Evolutionary conservation across 805 yeast genomes (phyloP).

Genomic region (Komagataella ulmi): DNA sequence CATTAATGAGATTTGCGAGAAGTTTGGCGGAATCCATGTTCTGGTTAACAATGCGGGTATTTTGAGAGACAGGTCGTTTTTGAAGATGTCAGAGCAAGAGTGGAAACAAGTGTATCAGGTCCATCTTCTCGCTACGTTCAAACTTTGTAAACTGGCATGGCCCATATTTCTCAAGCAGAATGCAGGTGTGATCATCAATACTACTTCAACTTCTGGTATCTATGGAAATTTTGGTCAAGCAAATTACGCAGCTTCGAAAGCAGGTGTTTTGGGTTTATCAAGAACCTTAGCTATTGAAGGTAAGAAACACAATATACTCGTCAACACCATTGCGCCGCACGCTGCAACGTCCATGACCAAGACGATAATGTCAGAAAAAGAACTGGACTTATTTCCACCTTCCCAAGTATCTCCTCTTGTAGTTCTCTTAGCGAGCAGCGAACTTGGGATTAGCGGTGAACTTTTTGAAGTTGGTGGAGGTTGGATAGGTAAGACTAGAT

Average conservation of each 20-base stretch:
- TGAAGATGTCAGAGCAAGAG: slow-evolving; percentile 70
- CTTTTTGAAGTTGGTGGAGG: slow-evolving; percentile 92
- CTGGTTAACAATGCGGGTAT: slow-evolving; percentile 93
- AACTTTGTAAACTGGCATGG: slow-evolving; percentile 84
- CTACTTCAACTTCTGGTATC: slow-evolving; percentile 92
- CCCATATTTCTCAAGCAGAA: slow-evolving; percentile 72
- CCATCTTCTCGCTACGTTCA: slow-evolving; percentile 72
- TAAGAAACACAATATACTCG: slow-evolving; percentile 58
- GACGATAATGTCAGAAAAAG: slow-evolving; percentile 69
- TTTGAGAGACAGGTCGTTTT: slow-evolving; percentile 76
- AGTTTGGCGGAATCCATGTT: slow-evolving; percentile 75
- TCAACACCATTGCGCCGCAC: slow-evolving; percentile 87
- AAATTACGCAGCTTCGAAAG: slow-evolving; percentile 88
- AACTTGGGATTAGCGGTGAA: slow-evolving; percentile 60
- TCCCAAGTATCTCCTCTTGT: slow-evolving; percentile 84
- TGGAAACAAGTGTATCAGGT: slow-evolving; percentile 76
- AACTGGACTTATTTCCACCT: slow-evolving; percentile 75
- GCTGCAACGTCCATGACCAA: slow-evolving; percentile 97
- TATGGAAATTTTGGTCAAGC: slow-evolving; percentile 98
- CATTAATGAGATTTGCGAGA: slow-evolving; percentile 60
- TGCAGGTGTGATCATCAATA: slow-evolving; percentile 73
- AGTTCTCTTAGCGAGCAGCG: slow-evolving; percentile 65
- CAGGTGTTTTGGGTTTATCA: slow-evolving; percentile 76
- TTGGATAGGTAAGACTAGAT: slow-evolving; percentile 89
- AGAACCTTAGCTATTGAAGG: slow-evolving; percentile 89